Percentiles rank a stretch among this genome's conserved stretches.
phyloP scores from a whole-genome alignment of 805 yeast genomes.

The Cyberlindnera maclurae region DNA sequence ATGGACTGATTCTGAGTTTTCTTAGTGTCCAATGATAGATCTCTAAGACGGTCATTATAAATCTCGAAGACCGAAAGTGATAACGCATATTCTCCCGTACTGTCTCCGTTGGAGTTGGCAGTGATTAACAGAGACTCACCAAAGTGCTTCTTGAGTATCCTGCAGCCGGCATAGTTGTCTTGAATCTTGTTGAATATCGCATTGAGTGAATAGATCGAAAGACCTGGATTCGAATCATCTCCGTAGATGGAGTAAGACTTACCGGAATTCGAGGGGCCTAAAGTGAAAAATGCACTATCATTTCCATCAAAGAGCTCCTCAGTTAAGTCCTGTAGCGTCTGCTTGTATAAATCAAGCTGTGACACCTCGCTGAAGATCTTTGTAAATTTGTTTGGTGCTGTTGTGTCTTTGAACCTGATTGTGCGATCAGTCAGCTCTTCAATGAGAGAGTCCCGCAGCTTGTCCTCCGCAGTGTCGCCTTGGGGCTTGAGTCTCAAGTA shows the following conservation, averaged over 20 bases:
- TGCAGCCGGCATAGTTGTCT: constrained; percentile 15
- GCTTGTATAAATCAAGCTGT: constrained; percentile 32
- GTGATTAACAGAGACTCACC: constrained; percentile 20
- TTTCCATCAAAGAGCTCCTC: constrained; percentile 22
- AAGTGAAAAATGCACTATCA: constrained; percentile 39
- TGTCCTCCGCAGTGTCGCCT: constrained; percentile 12
- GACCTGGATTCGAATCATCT: constrained; percentile 29
- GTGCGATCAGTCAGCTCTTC: constrained; percentile 19
- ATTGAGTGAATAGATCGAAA: constrained; percentile 29
- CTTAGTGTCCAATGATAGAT: constrained; percentile 27
- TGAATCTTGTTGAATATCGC: constrained; percentile 26
- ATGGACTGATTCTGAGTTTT: constrained; percentile 25
- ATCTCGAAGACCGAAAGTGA: constrained; percentile 48
- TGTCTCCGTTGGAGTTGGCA: constrained; percentile 16
- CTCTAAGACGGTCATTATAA: constrained; percentile 39
- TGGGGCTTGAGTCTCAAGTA: constrained; percentile 33
- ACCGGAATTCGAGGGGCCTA: constrained; percentile 51
- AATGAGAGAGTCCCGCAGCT: constrained; percentile 14
- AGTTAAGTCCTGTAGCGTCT: constrained; percentile 16
- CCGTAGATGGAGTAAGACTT: constrained; percentile 36
- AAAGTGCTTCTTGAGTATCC: constrained; percentile 14
- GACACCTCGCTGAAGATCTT: constrained; percentile 27
- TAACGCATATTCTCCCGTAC: constrained; percentile 27
- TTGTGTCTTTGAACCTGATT: constrained; percentile 21
- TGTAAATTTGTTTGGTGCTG: constrained; percentile 25